Conservation (phyloP, 306 rosid species). For the Fragaria vesca region DNA sequence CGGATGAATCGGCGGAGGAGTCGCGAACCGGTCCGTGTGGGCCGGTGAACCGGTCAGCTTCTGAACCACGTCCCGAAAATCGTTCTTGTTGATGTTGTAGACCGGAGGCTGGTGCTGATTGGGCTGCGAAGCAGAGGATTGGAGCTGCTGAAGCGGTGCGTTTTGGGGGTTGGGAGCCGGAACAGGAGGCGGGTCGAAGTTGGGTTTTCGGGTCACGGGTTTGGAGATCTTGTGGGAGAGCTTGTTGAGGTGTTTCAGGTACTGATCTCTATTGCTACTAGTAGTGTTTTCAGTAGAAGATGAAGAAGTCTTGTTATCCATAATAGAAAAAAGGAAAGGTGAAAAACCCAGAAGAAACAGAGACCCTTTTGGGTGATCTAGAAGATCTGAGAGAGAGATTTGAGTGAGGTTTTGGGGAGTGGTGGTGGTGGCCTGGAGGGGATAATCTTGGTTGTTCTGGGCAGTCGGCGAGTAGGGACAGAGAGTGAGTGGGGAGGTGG, state of each 20-base stretch:
- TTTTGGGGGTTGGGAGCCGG: background rate
- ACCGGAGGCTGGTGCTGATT: slow-evolving; percentile 94
- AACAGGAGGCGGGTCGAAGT: slow-evolving; percentile 32
- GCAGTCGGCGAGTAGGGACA: slow-evolving; percentile 6
- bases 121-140: slow-evolving; percentile 25
- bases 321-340: background rate
- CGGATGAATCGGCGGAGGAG: slow-evolving; percentile 70
- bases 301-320: slow-evolving; percentile 3
- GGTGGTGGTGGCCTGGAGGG: background rate
- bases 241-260: slow-evolving; percentile 77
- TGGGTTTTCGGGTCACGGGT: slow-evolving; percentile 48
- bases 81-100: slow-evolving; percentile 93
- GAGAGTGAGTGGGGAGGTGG: background rate
- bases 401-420: background rate
- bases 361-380: background rate
- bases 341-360: background rate
- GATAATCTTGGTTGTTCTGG: background rate
- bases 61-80: slow-evolving; percentile 93
- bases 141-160: slow-evolving; percentile 13
- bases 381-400: background rate
- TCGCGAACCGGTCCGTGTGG: slow-evolving; percentile 65
- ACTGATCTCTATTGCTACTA: slow-evolving; percentile 42
- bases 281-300: slow-evolving; percentile 1
- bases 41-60: slow-evolving; percentile 97
- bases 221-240: slow-evolving; percentile 96